phyloP scores from a whole-genome alignment of 306 rosid genomes.

The Trifolium dubium region DNA sequence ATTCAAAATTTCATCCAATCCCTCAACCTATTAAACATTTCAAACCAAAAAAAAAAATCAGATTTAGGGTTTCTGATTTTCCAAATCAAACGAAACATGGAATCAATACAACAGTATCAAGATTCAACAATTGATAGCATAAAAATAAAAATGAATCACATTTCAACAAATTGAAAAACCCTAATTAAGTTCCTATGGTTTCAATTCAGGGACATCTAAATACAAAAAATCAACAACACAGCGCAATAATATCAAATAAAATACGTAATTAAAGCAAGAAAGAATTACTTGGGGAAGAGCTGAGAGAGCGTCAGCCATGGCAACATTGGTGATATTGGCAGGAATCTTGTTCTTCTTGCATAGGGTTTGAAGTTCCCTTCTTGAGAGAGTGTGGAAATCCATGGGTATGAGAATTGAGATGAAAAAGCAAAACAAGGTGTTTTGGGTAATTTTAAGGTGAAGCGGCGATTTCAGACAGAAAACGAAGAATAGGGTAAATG shows the following conservation, averaged over 20 bases:
- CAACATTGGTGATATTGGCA: slow-evolving; percentile 77
- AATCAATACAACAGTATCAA: background rate
- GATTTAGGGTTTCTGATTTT: background rate
- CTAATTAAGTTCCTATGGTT: background rate
- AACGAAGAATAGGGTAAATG: background rate
- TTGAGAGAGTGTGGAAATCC: slow-evolving; percentile 79
- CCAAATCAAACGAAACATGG: background rate
- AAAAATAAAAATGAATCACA: background rate
- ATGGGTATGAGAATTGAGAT: slow-evolving; percentile 32
- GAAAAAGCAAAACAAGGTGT: slow-evolving; percentile 62
- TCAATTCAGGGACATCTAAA: background rate
- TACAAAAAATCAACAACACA: no score
- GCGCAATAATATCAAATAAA: background rate
- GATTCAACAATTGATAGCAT: background rate
- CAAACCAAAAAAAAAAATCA: background rate
- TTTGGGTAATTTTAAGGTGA: slow-evolving; percentile 28
- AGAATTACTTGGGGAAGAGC: slow-evolving; percentile 60
- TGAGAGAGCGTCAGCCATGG: slow-evolving; percentile 82
- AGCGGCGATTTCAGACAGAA: background rate
- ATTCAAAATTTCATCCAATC: slow-evolving; percentile 66
- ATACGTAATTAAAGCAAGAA: background rate
- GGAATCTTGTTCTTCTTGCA: slow-evolving; percentile 97
- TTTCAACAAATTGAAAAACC: background rate
- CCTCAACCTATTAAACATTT: slow-evolving; percentile 70
- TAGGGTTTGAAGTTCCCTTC: slow-evolving; percentile 81